Evolutionary conservation across 225 moss, liverwort and hornwort genomes (phyloP).

Genomic region (Rhytidiadelphus loreus): DNA sequence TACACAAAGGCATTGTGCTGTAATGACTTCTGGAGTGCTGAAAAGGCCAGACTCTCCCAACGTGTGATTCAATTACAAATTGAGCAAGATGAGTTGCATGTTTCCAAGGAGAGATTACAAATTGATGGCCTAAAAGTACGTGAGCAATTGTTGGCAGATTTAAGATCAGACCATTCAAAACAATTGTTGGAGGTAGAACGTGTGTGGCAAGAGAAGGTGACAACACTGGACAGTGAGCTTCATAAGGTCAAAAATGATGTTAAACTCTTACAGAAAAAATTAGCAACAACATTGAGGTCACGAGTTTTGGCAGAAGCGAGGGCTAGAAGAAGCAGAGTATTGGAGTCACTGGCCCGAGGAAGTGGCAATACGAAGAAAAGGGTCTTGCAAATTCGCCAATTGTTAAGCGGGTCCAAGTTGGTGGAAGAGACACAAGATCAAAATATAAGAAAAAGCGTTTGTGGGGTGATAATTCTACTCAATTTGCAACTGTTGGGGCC

Average conservation of each 20-base stretch:
- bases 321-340: neutral
- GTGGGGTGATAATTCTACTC: rapidly evolving
- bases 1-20: neutral
- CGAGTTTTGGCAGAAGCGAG: neutral
- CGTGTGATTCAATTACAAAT: neutral
- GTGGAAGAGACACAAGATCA: neutral
- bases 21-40: neutral
- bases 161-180: neutral
- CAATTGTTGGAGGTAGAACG: rapidly evolving
- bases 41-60: neutral
- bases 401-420: neutral
- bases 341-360: rapidly evolving
- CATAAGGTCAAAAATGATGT: rapidly evolving
- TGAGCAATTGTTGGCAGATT: rapidly evolving
- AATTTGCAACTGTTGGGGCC: neutral
- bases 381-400: neutral
- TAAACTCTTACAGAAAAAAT: rapidly evolving
- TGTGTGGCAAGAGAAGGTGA: neutral
- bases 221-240: neutral
- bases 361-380: neutral
- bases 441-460: neutral
- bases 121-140: neutral
- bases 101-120: neutral
- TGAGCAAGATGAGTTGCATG: rapidly evolving
- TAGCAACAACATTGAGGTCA: neutral